Base-by-base conservation (phyloP, 805 yeast genomes). In the Saturnispora quitensis region DNA sequence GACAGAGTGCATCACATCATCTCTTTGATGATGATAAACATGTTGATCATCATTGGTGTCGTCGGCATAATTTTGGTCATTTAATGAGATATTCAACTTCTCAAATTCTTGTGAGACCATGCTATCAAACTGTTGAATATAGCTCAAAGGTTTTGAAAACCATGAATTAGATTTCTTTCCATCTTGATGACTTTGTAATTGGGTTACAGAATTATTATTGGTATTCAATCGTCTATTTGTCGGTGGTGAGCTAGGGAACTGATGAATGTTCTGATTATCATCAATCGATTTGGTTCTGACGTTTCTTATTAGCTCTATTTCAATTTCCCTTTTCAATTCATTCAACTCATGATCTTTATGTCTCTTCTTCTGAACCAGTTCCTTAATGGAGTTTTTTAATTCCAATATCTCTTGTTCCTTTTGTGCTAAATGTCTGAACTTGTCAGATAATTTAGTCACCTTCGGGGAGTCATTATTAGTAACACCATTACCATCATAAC, bases 341-440 rank as follows among this genome's bases (percentile, higher is more conserved):
- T 73, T 76, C 47, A 82, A 72, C 50, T 81, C 86, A 45, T 62
- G 56, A 51, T 73, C 77, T 44, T 77, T 70, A 5, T 68, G 63
- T 33, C 69, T 62, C 48, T 78, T 73, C 45, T 65, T 66, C 2
- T 55, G 58, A 20, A 59, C 62, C 59, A 84, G 53, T 22, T 69
- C 73, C 43, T 73, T 74, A 25, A 82, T 73, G 45, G 71, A 68
- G 56, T 79, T 82, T 55, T 80, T 82, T 43, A 83, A 65, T 57
- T 84, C 89, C 47, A 84, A 74, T 28, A 84, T 69, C 25, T 76
- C 77, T 77, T 82, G 77, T 61, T 85, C 93, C 60, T 82, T 84
- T 40, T 78, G 68, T 0, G 91, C 91, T 44, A 85, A 66, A 8
- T 74, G 67, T 55, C 87, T 73, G 47, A 84, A 65, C 47, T 81